A percentile compares a stretch with the other conserved stretches of the same genome.
Conservation (phyloP, 495 filamentous ascomycete species). For the Aspergillus saccharolyticus region DNA sequence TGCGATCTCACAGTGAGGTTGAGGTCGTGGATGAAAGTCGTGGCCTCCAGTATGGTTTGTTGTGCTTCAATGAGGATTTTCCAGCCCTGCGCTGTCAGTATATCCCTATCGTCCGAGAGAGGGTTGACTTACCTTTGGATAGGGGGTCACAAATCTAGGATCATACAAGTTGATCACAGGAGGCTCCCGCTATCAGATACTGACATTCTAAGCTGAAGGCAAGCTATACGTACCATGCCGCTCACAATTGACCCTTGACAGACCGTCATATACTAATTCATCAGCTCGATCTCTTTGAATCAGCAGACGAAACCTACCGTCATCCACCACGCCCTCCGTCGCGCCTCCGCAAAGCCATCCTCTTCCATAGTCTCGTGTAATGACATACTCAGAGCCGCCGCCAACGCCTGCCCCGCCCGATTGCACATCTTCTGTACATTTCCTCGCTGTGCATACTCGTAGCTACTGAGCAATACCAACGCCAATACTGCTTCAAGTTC, state of each 20-base stretch:
- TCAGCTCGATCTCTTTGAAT: background rate
- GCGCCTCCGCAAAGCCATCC: constrained; percentile 39
- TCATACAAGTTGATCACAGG: constrained; percentile 40
- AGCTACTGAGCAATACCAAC: constrained; percentile 42
- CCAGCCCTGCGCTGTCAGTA: constrained; percentile 29
- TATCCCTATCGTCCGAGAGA: background rate
- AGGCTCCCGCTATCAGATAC: constrained; percentile 21
- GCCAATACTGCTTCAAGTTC: constrained; percentile 44
- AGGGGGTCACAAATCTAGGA: constrained; percentile 41
- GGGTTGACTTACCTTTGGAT: constrained; percentile 29
- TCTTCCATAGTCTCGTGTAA: constrained; percentile 37
- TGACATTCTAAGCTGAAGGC: constrained; percentile 1
- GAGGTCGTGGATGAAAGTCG: constrained; percentile 43
- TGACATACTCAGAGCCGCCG: constrained; percentile 36
- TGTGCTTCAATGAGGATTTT: constrained; percentile 45
- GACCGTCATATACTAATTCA: constrained; percentile 19
- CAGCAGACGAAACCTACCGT: constrained; percentile 24
- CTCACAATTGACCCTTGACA: constrained; percentile 45
- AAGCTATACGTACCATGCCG: constrained; percentile 30
- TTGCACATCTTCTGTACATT: constrained; percentile 48
- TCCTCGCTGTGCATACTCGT: constrained; percentile 49
- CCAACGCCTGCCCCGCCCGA: constrained; percentile 42
- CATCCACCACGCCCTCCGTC: constrained; percentile 49
- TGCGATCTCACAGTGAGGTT: constrained; percentile 12
- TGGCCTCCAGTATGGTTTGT: constrained; percentile 41